Conservation (phyloP, 768 basidiomycete genomes). For the Boletellus sp. region DNA sequence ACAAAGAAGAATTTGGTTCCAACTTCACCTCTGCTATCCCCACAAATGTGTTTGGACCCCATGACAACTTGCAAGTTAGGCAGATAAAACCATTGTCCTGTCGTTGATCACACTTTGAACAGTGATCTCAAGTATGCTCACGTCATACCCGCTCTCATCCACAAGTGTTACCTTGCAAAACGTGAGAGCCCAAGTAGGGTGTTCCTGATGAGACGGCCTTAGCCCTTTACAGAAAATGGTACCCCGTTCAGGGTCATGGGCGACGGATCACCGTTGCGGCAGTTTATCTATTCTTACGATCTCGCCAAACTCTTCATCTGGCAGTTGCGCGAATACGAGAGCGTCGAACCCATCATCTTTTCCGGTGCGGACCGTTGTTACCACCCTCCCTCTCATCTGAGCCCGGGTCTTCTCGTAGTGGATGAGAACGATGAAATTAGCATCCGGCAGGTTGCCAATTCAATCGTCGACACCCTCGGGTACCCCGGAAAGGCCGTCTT, state of each 20-base stretch:
- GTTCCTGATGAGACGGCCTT: neutral
- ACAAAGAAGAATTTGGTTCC: conserved; percentile 92
- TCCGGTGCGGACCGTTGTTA: conserved; percentile 52
- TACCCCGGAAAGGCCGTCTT: conserved; percentile 79
- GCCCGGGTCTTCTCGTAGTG: conserved; percentile 41
- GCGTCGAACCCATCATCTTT: conserved; percentile 90
- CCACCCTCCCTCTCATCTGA: neutral
- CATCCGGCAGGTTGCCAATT: conserved; percentile 85
- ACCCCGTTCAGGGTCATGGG: conserved; percentile 87
- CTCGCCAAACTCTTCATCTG: conserved; percentile 94
- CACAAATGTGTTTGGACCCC: conserved; percentile 93
- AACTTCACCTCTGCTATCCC: conserved; percentile 97
- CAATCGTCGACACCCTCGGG: conserved; percentile 81
- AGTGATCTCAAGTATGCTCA: conserved; percentile 89
- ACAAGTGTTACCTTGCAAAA: conserved; percentile 91
- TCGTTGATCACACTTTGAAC: conserved; percentile 8
- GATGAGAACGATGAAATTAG: conserved; percentile 93
- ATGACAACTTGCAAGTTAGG: conserved; percentile 80
- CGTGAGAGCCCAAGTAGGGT: conserved; percentile 40
- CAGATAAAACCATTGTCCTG: neutral
- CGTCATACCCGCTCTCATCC: conserved; percentile 91
- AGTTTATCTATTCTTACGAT: conserved; percentile 97
- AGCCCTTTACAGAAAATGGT: conserved; percentile 54
- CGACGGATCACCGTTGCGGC: conserved; percentile 89
- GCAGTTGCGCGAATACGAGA: conserved; percentile 86